A percentile compares a stretch with the other conserved stretches of the same genome.
phyloP scores from a whole-genome alignment of 805 yeast species.

The Starmerella cellae region DNA sequence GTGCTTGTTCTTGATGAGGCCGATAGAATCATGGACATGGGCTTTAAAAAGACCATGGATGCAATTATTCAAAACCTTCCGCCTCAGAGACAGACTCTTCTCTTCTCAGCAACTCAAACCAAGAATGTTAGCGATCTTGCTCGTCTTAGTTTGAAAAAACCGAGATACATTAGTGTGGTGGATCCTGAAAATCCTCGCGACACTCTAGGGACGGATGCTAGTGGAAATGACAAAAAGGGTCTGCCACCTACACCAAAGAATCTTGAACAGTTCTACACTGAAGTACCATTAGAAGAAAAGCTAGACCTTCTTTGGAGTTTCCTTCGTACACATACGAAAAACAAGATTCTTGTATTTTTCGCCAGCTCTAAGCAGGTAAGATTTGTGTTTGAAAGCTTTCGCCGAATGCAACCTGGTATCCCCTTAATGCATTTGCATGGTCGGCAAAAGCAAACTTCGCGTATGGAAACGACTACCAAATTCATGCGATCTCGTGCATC shows the following conservation, averaged over 20 bases:
- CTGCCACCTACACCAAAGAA: constrained; percentile 58
- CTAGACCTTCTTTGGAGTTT: constrained; percentile 78
- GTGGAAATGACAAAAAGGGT: constrained; percentile 6
- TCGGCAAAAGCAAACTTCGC: constrained; percentile 77
- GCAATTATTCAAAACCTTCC: constrained; percentile 68
- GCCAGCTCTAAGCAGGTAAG: constrained; percentile 87
- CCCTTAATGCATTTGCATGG: constrained; percentile 78
- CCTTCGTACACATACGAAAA: constrained; percentile 65
- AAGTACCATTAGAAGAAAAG: constrained; percentile 63
- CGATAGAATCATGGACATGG: constrained; percentile 87
- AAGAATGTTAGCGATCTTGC: constrained; percentile 74
- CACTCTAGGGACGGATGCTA: constrained; percentile 10
- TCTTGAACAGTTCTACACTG: constrained; percentile 70
- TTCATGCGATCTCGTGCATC: constrained; percentile 67
- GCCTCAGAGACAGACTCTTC: constrained; percentile 63
- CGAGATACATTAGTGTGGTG: constrained; percentile 44
- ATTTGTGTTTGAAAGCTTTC: constrained; percentile 71
- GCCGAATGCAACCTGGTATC: constrained; percentile 84
- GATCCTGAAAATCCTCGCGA: constrained; percentile 16
- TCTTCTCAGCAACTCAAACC: constrained; percentile 83
- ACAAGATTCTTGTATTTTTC: constrained; percentile 68
- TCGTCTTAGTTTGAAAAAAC: constrained; percentile 54
- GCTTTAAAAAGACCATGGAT: constrained; percentile 72
- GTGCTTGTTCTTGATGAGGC: constrained; percentile 81
- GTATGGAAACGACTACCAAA: constrained; percentile 68